Evolutionary conservation across 2,329 filamentous ascomycete species (phyloP).

Genomic region (Hymenoscyphus albidus): DNA sequence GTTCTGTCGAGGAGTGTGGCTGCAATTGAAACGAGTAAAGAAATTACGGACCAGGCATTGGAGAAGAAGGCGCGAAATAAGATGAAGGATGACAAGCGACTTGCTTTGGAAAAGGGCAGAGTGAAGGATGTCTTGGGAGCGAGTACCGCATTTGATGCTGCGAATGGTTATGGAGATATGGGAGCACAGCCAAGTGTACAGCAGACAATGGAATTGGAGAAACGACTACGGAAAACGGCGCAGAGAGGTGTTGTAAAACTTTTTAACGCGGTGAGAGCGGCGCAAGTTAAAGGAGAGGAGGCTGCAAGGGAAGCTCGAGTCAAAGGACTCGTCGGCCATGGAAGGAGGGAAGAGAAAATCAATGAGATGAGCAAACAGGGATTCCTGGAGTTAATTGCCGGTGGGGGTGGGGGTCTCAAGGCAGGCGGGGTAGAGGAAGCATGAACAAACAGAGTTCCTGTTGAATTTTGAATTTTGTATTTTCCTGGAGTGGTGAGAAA

Average conservation of each 20-base stretch:
- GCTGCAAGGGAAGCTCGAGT: slow-evolving; percentile 66
- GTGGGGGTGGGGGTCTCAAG: slow-evolving; percentile 56
- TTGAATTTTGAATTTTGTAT: slow-evolving; percentile 3
- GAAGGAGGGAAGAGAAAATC: slow-evolving; percentile 77
- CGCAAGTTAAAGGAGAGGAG: slow-evolving; percentile 83
- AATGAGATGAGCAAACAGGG: slow-evolving; percentile 97
- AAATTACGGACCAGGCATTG: slow-evolving; percentile 70
- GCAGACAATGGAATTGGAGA: slow-evolving; percentile 67
- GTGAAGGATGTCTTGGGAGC: slow-evolving; percentile 78
- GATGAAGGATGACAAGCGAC: slow-evolving; percentile 74
- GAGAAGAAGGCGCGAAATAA: slow-evolving; percentile 78
- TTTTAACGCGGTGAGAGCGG: slow-evolving; percentile 91
- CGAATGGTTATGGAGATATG: slow-evolving; percentile 38
- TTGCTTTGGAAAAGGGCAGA: slow-evolving; percentile 78
- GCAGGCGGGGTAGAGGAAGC: slow-evolving; percentile 49
- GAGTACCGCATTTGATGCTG: slow-evolving; percentile 48
- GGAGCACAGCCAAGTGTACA: slow-evolving; percentile 46
- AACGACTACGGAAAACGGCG: slow-evolving; percentile 77
- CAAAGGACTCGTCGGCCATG: slow-evolving; percentile 73
- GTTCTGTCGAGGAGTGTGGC: slow-evolving; percentile 81
- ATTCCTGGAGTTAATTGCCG: slow-evolving; percentile 84
- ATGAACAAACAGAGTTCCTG: slow-evolving; percentile 12
- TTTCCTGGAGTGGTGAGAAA: slow-evolving; percentile 26
- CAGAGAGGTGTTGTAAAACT: slow-evolving; percentile 92
- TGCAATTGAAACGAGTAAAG: slow-evolving; percentile 68